Conservation (phyloP, 1,284 basidiomycete genomes). For the Lignosus rhinocerotis region DNA sequence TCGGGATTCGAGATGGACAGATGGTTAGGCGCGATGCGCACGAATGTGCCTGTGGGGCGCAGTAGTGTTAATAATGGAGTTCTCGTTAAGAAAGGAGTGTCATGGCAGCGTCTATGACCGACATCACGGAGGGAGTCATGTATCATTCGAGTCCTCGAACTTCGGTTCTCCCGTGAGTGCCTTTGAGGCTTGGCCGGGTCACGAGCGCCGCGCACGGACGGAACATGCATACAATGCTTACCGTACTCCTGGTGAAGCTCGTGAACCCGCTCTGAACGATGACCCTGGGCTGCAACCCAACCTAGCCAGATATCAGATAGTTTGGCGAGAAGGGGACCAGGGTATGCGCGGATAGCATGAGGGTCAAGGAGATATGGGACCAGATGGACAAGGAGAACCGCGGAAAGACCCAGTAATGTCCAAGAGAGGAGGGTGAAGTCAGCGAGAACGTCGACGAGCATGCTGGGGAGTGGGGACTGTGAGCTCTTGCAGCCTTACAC, state of each 20-base stretch:
- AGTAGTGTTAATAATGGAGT: neutral
- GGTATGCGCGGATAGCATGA: conserved; percentile 58
- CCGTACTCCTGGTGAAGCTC: conserved; percentile 77
- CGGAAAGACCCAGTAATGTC: conserved; percentile 27
- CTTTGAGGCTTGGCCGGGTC: neutral
- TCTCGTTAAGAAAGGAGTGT: neutral
- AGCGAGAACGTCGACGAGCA: neutral
- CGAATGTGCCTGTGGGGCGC: conserved; percentile 60
- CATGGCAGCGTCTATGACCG: neutral
- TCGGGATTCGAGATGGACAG: conserved; percentile 81
- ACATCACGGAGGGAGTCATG: neutral
- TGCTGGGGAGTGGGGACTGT: too few relatives aligned
- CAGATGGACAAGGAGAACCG: conserved; percentile 50
- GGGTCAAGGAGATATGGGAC: conserved; percentile 62
- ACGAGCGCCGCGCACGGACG: conserved; percentile 16
- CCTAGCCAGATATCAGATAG: conserved; percentile 82
- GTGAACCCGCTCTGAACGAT: conserved; percentile 79
- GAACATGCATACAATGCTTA: conserved; percentile 32
- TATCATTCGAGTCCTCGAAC: neutral
- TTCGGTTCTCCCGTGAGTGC: neutral
- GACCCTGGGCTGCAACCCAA: conserved; percentile 62
- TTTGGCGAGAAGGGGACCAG: conserved; percentile 76
- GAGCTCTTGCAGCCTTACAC: too few relatives aligned
- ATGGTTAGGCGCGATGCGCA: conserved; percentile 89
- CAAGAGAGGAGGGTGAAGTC: conserved; percentile 21